Evolutionary conservation across 2,329 filamentous ascomycete species (phyloP).

Genomic region (Massarina eburnea): DNA sequence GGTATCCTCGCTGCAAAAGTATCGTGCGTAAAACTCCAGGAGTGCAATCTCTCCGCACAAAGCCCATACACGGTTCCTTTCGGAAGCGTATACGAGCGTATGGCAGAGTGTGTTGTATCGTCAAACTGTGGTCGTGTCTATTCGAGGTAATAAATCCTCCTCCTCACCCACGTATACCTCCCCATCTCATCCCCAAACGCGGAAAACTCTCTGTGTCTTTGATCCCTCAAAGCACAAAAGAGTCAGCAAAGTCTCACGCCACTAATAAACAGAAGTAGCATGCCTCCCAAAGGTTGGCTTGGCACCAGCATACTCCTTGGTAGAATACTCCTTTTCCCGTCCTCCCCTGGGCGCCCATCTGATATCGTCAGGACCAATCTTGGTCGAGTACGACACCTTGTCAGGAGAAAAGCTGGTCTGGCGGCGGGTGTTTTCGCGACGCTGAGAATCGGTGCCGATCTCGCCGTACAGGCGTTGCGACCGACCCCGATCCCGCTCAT

Average conservation of each 20-base stretch:
- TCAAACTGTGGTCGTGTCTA: not conserved
- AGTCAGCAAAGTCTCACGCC: not conserved
- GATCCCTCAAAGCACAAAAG: not conserved
- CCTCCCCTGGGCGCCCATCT: conserved; percentile 26
- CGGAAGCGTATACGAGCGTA: too few species aligned
- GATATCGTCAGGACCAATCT: conserved; percentile 42
- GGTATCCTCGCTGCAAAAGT: conserved; percentile 6
- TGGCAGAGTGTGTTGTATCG: too few species aligned
- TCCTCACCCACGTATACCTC: not conserved
- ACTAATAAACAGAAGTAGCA: conserved; percentile 35
- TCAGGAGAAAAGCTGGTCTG: conserved; percentile 36
- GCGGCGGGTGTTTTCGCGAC: conserved; percentile 18
- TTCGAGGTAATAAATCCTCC: not conserved
- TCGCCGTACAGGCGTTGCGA: conserved; percentile 28
- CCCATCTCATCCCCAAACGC: too few species aligned
- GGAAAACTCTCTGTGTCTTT: not conserved
- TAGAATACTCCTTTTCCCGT: conserved; percentile 20
- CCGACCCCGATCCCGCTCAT: conserved; percentile 24
- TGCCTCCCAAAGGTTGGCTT: conserved; percentile 29
- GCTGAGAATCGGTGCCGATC: conserved; percentile 17
- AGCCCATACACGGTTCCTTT: too few species aligned
- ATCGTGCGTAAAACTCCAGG: not conserved
- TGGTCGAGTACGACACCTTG: conserved; percentile 32
- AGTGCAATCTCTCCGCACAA: too few species aligned
- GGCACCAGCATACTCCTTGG: too few species aligned